phyloP scores from a whole-genome alignment of 31 red algal species.

The Bonnemaisonia californica region DNA sequence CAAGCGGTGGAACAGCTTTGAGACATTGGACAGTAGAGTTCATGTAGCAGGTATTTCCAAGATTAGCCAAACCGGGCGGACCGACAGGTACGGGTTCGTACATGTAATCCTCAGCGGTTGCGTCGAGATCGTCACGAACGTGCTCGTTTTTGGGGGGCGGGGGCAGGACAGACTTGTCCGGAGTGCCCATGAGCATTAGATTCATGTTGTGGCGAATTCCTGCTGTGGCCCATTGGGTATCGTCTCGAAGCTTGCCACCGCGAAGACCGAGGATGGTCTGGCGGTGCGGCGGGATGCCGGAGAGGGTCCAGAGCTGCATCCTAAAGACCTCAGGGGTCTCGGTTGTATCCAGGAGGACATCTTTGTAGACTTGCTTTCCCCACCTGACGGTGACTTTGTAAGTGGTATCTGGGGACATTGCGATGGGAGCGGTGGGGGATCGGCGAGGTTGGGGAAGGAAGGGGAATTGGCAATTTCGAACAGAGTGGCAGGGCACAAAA shows the following conservation, averaged over 20 bases:
- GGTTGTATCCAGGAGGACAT: constrained; percentile 31
- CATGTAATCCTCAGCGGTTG: constrained; percentile 11
- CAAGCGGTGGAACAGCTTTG: constrained; percentile 62
- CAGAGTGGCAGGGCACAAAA: not conserved
- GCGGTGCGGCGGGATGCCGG: constrained; percentile 76
- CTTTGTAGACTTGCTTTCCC: constrained; percentile 52
- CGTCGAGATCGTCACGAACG: constrained; percentile 68
- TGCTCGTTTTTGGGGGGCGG: constrained; percentile 28
- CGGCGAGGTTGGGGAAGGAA: not conserved
- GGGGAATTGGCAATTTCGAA: not conserved
- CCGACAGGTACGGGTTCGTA: constrained; percentile 13
- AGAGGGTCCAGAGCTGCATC: constrained; percentile 72
- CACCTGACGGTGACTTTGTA: constrained; percentile 60
- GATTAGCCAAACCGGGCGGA: constrained; percentile 77
- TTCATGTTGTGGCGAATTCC: constrained; percentile 61
- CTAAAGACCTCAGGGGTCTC: constrained; percentile 69
- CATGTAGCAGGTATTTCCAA: constrained; percentile 96
- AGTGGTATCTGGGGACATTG: not conserved
- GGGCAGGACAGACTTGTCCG: constrained; percentile 50
- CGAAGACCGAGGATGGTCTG: constrained; percentile 88
- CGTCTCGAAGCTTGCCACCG: constrained; percentile 68
- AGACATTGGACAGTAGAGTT: constrained; percentile 91
- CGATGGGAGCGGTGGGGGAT: not conserved
- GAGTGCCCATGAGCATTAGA: constrained; percentile 83
- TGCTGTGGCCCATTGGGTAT: constrained; percentile 48